Evolutionary conservation across 2,329 filamentous ascomycete species (phyloP), one percentile per base, ranked within the genome.

Genomic region (Stemphylium lycopersici): DNA sequence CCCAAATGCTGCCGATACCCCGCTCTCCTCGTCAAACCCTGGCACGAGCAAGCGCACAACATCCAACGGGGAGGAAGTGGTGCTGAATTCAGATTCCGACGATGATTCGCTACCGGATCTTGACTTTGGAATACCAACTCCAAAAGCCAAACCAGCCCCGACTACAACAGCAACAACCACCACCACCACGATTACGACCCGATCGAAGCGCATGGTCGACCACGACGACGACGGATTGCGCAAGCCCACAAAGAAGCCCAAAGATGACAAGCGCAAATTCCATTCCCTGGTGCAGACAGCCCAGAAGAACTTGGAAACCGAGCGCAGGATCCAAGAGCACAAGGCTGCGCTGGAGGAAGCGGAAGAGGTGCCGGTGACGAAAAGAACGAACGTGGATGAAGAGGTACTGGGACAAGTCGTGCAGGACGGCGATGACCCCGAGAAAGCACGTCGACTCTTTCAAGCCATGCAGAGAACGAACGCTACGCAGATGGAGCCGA

Each of bases 371-470:
- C 45, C 45, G 34, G 31, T 32, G 8, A 43, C 22, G 15, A 20
- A 44, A 5, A 42, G 53, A 8, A 29, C 63, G 4, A 34, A 47
- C 1, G 48, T 73, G 18, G 62, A 59, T 36, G 66, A 74, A 63
- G 60, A 67, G 12, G 60, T 62, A 31, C 53, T 75, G 13, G 64
- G 62, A 4, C 60, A 62, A 48, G 60, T 62, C 10, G 57, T 73
- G 4, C 42, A 91, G 87, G 66, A 93, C 86, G 64, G 97, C 83
- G 24, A 97, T 84, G 26, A 91, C 88, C 58, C 96, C 80, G 80
- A 96, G 7, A 76, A 72, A 26, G 70, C 79, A 5, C 74, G 78
- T 52, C 82, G 82, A 59, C 73, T 88, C 26, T 76, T 82, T 55
- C 76, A 80, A 56, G 86, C 86, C 33, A 80, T 89, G 61, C 77